These are phyloP conservation scores for Candida sithepensis DNA, from an alignment of 805 yeast species.

Conservation along the genomic window DNA sequence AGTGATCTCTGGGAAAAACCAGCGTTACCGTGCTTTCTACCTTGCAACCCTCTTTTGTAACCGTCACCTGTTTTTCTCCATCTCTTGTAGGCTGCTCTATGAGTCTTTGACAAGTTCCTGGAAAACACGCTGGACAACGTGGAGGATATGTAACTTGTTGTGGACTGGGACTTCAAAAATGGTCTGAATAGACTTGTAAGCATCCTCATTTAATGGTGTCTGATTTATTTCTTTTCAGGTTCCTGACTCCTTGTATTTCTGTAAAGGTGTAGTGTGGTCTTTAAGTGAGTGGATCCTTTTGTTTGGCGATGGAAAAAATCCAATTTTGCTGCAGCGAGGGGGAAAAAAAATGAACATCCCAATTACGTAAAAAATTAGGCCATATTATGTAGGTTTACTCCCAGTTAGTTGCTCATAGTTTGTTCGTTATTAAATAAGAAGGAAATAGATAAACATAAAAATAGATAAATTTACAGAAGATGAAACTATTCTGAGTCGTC, in stretches of 20 bases:
- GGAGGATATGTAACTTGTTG: constrained; percentile 3
- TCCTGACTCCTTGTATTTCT: not conserved
- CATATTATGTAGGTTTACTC: no score
- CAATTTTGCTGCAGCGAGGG: no score
- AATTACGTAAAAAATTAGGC: no score
- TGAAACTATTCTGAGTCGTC: not conserved
- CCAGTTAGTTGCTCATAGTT: no score
- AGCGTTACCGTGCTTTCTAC: constrained; percentile 90
- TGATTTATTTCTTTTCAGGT: not conserved
- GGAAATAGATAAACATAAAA: no score
- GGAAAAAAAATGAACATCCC: no score
- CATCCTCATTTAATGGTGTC: constrained; percentile 6
- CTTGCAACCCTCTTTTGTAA: constrained; percentile 68
- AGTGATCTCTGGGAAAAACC: constrained; percentile 72
- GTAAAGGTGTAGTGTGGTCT: no score
- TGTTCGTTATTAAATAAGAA: no score
- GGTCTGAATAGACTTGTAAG: constrained; percentile 15
- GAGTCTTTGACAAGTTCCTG: constrained; percentile 61
- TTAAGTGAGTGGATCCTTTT: no score
- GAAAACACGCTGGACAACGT: constrained; percentile 5
- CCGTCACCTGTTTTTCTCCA: constrained; percentile 76
- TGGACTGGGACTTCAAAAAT: constrained; percentile 6
- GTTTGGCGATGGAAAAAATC: no score
- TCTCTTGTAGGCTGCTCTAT: constrained; percentile 83
- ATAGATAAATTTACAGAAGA: no score